Base-by-base conservation (phyloP, 495 filamentous ascomycete species). In the Platismatia glauca region DNA sequence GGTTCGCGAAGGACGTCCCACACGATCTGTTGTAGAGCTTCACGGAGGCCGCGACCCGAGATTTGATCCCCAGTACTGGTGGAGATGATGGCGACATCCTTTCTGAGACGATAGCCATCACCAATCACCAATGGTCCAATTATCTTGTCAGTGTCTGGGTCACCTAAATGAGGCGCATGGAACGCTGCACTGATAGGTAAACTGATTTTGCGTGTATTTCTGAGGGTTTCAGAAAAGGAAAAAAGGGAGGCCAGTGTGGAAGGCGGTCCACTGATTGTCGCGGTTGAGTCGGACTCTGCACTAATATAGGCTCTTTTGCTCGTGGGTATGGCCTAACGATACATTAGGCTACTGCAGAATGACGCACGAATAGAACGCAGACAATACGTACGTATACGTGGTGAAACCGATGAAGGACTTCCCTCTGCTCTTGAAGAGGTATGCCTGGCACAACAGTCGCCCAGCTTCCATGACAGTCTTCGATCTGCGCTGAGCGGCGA, bases 191-290 rank as follows among this genome's bases (percentile, higher is more conserved):
- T 46, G 39, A 64, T 64, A 7, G 62, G 62, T 15, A 64, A 48
- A 18, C 59, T 64, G 37, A 60, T 43, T 46, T 46, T 46, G 44
- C 57, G 58, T 22, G 48, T 55, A 34, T 50, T 60, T 29, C 33
- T 35, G 20, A 64, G 59, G 31, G n/a, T 15, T 20, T 59, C 57
- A 13, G 62, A 59, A 20, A 27, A 59, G 3, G 57, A 60, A 31
- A 64, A 64, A 16, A 64, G 35, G 11, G 58, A 46, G 3, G 35
- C 46, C 15, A 64, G 37, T 3, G 57, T 63, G 9, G 74, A 67
- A 1, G 79, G 78, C 48, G 79, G 78, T 0, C 77, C 78, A 61
- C 70, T 79, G 16, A 80, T 63, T 18, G 71, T 78, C 2, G 76
- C 69, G 12, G 76, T 75, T 9, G 66, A 72, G 5, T 62, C 59